These are phyloP conservation scores for Gracilaria vermiculophylla DNA, from an alignment of 23 red algal species.

Conservation along the genomic window DNA sequence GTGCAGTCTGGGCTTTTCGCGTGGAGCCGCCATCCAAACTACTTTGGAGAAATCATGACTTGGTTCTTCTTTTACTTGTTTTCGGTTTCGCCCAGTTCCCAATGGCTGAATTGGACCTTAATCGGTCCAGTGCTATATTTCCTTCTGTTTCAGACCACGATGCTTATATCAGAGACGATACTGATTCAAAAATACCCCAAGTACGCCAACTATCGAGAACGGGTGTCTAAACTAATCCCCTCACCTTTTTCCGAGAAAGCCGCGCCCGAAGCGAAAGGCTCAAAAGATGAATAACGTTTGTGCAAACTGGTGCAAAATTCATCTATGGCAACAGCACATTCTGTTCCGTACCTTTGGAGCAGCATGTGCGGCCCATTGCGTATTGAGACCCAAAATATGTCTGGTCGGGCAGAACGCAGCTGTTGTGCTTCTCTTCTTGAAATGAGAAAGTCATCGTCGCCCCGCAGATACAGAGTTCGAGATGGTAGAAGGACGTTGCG, in stretches of 20 bases:
- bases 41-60: slow-evolving; percentile 48
- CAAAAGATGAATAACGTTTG: not conserved
- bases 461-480: slow-evolving; percentile 21
- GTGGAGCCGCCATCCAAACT: slow-evolving; percentile 58
- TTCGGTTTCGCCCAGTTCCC: slow-evolving; percentile 14
- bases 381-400: slow-evolving; percentile 17
- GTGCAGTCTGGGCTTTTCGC: slow-evolving; percentile 45
- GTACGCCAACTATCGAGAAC: slow-evolving; percentile 42
- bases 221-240: slow-evolving; percentile 27
- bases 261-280: not conserved
- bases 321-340: not conserved
- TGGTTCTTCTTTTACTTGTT: slow-evolving; percentile 68
- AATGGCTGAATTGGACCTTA: slow-evolving; percentile 36
- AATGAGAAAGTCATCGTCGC: slow-evolving; percentile 22
- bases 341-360: slow-evolving; percentile 5
- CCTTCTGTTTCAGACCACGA: slow-evolving; percentile 52
- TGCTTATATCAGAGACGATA: slow-evolving; percentile 45
- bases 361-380: slow-evolving; percentile 24
- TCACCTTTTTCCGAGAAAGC: slow-evolving; percentile 17
- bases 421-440: not conserved
- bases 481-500: not conserved
- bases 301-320: not conserved
- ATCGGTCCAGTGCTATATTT: slow-evolving; percentile 14
- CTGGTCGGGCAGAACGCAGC: slow-evolving; percentile 33
- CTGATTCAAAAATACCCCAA: slow-evolving; percentile 36